Evolutionary conservation across 2,329 filamentous ascomycete genomes (phyloP).

Genomic region (Talaromyces sp.): DNA sequence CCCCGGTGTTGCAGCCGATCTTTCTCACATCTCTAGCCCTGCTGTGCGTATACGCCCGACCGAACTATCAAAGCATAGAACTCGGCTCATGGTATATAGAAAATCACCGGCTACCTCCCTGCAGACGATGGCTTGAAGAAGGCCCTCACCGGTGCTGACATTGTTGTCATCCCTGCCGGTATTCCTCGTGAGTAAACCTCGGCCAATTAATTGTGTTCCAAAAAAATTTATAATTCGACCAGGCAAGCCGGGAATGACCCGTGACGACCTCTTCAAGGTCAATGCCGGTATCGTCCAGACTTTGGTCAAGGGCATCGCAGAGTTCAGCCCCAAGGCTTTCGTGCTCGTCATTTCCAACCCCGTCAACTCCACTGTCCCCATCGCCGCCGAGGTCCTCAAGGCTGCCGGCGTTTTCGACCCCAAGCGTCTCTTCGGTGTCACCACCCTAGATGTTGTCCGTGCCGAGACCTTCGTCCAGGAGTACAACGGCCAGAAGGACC

Average conservation of each 20-base stretch:
- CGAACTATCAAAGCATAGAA: slow-evolving; percentile 8
- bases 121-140: slow-evolving; percentile 77
- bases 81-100: slow-evolving; percentile 50
- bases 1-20: slow-evolving; percentile 88
- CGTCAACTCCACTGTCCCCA: slow-evolving; percentile 97
- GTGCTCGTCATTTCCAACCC: slow-evolving; percentile 98
- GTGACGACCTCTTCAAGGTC: slow-evolving; percentile 99
- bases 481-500: slow-evolving; percentile 74
- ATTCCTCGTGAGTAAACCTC: slow-evolving; percentile 77
- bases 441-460: slow-evolving; percentile 95
- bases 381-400: slow-evolving; percentile 96
- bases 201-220: background rate
- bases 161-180: slow-evolving; percentile 94
- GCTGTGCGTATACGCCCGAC: slow-evolving; percentile 56
- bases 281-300: slow-evolving; percentile 97
- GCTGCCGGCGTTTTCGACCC: slow-evolving; percentile 87
- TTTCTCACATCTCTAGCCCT: slow-evolving; percentile 92
- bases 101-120: slow-evolving; percentile 82
- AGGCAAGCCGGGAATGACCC: slow-evolving; percentile 99
- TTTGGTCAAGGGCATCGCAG: slow-evolving; percentile 79
- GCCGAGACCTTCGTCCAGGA: slow-evolving; percentile 93
- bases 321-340: slow-evolving; percentile 87
- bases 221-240: slow-evolving; percentile 19
- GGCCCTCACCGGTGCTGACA: slow-evolving; percentile 86
- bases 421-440: slow-evolving; percentile 95